Conservation (phyloP, 2,329 filamentous ascomycete genomes). For the Pestalotiopsis fici region DNA sequence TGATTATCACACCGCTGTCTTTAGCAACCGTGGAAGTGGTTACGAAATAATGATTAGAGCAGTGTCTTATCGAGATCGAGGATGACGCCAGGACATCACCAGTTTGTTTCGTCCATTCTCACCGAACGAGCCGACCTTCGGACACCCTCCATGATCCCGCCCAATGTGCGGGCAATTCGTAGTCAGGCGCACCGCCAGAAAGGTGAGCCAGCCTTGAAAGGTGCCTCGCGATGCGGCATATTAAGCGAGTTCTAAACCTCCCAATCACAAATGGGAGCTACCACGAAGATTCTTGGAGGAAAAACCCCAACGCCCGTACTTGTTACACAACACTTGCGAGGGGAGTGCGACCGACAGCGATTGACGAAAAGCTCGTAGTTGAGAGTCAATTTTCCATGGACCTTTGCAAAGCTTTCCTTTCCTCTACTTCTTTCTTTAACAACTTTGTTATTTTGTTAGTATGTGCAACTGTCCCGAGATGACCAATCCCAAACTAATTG, state of each 20-base stretch:
- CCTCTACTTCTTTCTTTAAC: no score
- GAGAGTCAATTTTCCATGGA: no score
- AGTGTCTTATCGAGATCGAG: background rate
- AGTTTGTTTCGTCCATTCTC: background rate
- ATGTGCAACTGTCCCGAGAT: no score
- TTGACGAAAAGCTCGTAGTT: no score
- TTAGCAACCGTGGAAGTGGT: background rate
- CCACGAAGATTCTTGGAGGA: background rate
- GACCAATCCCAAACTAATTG: no score
- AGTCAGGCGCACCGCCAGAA: background rate
- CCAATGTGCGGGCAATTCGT: background rate
- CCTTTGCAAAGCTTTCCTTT: no score
- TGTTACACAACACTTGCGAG: no score
- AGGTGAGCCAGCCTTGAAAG: background rate
- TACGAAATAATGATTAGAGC: background rate
- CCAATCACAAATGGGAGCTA: background rate
- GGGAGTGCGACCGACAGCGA: no score
- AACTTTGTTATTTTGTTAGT: no score
- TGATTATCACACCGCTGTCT: no score
- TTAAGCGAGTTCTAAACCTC: background rate
- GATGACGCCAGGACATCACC: background rate
- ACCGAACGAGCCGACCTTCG: background rate
- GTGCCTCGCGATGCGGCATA: background rate
- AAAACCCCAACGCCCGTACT: no score
- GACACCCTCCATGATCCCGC: background rate